A percentile compares a stretch with the other conserved stretches of the same genome.
Evolutionary conservation across 257 asterid genomes (phyloP).

Genomic region (Solanum pinnatisectum): DNA sequence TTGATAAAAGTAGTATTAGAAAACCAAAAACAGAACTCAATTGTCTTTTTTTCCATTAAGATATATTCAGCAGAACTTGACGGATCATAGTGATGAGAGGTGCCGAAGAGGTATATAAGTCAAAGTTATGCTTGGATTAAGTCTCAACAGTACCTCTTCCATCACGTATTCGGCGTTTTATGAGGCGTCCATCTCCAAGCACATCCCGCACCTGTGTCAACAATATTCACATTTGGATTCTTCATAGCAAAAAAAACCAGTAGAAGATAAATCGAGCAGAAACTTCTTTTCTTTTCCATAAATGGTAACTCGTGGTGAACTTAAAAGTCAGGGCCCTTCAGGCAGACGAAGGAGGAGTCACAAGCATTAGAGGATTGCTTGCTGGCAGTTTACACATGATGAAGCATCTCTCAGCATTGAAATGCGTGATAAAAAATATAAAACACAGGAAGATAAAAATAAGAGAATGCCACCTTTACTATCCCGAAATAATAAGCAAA

Average conservation of each 20-base stretch:
- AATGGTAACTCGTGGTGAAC: not conserved
- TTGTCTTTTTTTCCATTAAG: not conserved
- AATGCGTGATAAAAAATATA: not conserved
- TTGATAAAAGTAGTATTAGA: not conserved
- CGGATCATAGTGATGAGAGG: not conserved
- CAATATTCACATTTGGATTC: not conserved
- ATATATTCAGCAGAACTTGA: not conserved
- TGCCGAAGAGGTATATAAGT: not conserved
- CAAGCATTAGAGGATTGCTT: not conserved
- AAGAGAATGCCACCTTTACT: not conserved
- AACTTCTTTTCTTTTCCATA: not conserved
- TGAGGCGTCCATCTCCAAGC: constrained; percentile 96
- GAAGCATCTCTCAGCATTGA: not conserved
- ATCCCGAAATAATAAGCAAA: not conserved
- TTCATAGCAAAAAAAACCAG: not conserved
- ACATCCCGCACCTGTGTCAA: constrained; percentile 81
- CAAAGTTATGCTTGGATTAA: not conserved
- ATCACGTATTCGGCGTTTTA: constrained; percentile 78
- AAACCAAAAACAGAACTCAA: not conserved
- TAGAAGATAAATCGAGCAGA: not conserved
- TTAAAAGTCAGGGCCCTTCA: not conserved
- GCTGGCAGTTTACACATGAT: not conserved
- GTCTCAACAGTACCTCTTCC: constrained; percentile 59
- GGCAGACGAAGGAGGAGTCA: not conserved
- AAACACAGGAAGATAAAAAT: not conserved